Percentiles rank a stretch among this genome's conserved stretches.
Conservation (phyloP, 306 rosid species). For the Mucuna pruriens region DNA sequence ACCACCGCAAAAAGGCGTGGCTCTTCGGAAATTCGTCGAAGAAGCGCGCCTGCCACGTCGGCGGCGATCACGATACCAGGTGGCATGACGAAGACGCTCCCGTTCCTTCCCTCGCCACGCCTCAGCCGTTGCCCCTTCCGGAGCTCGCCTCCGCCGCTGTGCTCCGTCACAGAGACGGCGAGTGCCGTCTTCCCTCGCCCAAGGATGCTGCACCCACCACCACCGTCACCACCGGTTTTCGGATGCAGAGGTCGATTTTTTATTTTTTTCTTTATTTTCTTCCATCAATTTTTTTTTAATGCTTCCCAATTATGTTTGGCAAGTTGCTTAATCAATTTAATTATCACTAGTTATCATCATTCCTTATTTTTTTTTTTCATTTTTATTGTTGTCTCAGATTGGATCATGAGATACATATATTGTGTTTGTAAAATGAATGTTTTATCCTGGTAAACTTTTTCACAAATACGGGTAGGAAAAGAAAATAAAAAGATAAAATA, state of each 20-base stretch:
- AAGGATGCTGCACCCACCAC: constrained; percentile 25
- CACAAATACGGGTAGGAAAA: neutral
- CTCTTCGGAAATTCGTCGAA: constrained; percentile 45
- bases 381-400: neutral
- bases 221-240: neutral
- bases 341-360: neutral
- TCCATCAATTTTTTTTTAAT: neutral
- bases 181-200: constrained; percentile 65
- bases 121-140: constrained; percentile 12
- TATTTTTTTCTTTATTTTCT: neutral
- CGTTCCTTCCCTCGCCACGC: constrained; percentile 2
- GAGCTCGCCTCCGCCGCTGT: neutral
- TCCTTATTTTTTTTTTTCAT: neutral
- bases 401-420: neutral
- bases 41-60: constrained; percentile 48
- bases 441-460: neutral
- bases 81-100: neutral
- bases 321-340: neutral
- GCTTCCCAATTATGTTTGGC: neutral
- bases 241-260: constrained; percentile 51
- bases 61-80: constrained; percentile 33
- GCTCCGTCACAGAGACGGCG: constrained; percentile 49
- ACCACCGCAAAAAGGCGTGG: constrained; percentile 44
- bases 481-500: no score
- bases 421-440: neutral